These are phyloP conservation scores for Cladorrhinum sp. DNA, from an alignment of 2,329 filamentous ascomycete genomes.

Conservation along the genomic window DNA sequence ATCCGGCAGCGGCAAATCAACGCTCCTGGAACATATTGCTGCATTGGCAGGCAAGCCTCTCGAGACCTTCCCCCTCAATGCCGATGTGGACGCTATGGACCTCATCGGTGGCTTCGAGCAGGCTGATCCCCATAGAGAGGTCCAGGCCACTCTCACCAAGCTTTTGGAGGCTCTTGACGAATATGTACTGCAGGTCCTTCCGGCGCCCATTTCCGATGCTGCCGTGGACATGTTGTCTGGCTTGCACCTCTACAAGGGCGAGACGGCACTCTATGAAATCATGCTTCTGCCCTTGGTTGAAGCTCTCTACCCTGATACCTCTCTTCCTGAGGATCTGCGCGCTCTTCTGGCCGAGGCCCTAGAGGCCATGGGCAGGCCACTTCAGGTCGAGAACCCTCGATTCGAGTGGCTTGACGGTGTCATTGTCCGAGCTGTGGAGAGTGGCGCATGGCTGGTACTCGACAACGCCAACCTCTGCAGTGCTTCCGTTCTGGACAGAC, in stretches of 20 bases:
- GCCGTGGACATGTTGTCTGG: slow-evolving; percentile 51
- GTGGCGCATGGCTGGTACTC: slow-evolving; percentile 88
- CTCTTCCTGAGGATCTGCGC: slow-evolving; percentile 45
- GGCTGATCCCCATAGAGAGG: slow-evolving; percentile 73
- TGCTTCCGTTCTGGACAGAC: slow-evolving; percentile 85
- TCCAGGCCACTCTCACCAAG: slow-evolving; percentile 56
- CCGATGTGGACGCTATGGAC: slow-evolving; percentile 95
- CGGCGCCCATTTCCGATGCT: slow-evolving; percentile 43
- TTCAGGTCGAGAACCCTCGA: slow-evolving; percentile 66
- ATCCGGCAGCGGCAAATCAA: slow-evolving; percentile 83
- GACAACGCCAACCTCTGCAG: slow-evolving; percentile 98
- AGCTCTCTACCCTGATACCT: slow-evolving; percentile 40
- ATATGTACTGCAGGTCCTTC: slow-evolving; percentile 48
- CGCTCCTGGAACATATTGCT: slow-evolving; percentile 76
- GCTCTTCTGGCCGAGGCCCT: slow-evolving; percentile 48
- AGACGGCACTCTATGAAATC: slow-evolving; percentile 36
- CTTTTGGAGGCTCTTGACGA: slow-evolving; percentile 43
- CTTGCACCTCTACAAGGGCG: slow-evolving; percentile 43
- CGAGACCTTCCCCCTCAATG: slow-evolving; percentile 83
- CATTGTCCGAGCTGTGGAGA: slow-evolving; percentile 79
- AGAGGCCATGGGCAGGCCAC: slow-evolving; percentile 49
- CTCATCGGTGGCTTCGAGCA: slow-evolving; percentile 97
- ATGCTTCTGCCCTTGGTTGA: slow-evolving; percentile 39
- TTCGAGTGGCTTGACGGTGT: slow-evolving; percentile 97
- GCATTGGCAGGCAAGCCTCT: slow-evolving; percentile 71